Conservation (phyloP, 148 eudicot genomes). For the Rhododendron kiyosumense region DNA sequence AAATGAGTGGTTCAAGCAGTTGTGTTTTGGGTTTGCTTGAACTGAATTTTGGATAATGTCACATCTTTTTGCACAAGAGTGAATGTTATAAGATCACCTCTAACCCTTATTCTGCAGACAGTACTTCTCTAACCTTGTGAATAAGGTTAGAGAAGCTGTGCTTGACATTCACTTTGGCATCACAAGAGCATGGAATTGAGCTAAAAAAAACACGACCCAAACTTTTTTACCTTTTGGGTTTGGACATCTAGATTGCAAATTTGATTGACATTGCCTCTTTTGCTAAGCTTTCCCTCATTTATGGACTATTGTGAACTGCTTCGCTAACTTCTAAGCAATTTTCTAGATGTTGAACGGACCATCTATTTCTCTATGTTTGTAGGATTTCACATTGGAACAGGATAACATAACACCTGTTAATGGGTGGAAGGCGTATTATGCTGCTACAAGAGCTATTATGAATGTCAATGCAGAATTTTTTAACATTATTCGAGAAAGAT, state of each 20-base stretch:
- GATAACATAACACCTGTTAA: conserved; percentile 63
- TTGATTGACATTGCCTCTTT: neutral
- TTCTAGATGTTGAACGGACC: neutral
- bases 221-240: neutral
- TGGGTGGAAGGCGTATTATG: conserved; percentile 99
- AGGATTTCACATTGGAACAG: conserved; percentile 97
- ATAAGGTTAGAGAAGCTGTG: neutral
- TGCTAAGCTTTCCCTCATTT: neutral
- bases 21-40: neutral
- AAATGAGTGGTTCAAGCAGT: neutral
- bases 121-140: neutral
- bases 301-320: neutral
- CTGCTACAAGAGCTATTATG: conserved; percentile 89
- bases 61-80: neutral
- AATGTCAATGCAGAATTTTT: conserved; percentile 79
- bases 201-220: neutral
- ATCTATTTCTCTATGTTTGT: conserved; percentile 13
- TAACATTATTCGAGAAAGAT: conserved; percentile 68
- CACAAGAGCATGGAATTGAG: neutral
- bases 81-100: neutral
- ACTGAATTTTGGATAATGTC: neutral
- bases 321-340: neutral
- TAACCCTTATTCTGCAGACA: neutral
- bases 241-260: conserved; percentile 1
- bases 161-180: neutral